Conservation (phyloP, 139 green algal genomes). For the Chlorella sp. region DNA sequence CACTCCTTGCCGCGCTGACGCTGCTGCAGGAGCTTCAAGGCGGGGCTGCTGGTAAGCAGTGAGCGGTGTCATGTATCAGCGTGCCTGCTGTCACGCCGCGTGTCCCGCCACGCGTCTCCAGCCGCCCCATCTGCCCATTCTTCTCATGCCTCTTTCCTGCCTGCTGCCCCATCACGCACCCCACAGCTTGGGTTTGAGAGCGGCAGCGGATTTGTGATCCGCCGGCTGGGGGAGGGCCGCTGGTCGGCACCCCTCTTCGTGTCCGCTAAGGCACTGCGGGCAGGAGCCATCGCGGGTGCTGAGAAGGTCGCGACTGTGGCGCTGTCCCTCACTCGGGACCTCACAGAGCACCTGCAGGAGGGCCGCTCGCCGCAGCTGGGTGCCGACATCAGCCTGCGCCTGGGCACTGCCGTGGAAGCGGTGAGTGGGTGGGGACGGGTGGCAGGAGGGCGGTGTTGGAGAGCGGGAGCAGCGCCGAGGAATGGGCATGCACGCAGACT, state of each 20-base stretch:
- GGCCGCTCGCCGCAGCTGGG: not conserved
- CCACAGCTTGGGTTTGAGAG: not conserved
- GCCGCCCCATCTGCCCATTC: too few relatives aligned
- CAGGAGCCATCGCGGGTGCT: not conserved
- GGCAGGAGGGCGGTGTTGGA: too few relatives aligned
- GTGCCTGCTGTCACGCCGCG: too few relatives aligned
- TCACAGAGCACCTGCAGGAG: conserved; percentile 4
- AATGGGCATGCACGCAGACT: too few relatives aligned
- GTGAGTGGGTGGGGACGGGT: not conserved
- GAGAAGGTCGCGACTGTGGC: not conserved
- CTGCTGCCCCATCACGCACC: too few relatives aligned
- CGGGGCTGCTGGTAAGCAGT: not conserved
- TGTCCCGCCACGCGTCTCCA: too few relatives aligned
- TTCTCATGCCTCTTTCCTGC: too few relatives aligned
- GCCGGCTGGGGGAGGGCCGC: not conserved
- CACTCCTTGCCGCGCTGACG: too few relatives aligned
- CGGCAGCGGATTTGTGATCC: not conserved
- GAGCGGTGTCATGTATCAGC: too few relatives aligned
- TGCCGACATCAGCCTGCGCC: not conserved
- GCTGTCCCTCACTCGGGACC: not conserved
- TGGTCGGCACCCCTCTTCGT: not conserved
- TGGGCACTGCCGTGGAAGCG: not conserved
- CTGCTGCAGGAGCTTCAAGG: not conserved
- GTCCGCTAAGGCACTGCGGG: not conserved
- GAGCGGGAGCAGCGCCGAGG: too few relatives aligned